Base-by-base conservation (phyloP, 805 yeast genomes). In the Candida suzukii region DNA sequence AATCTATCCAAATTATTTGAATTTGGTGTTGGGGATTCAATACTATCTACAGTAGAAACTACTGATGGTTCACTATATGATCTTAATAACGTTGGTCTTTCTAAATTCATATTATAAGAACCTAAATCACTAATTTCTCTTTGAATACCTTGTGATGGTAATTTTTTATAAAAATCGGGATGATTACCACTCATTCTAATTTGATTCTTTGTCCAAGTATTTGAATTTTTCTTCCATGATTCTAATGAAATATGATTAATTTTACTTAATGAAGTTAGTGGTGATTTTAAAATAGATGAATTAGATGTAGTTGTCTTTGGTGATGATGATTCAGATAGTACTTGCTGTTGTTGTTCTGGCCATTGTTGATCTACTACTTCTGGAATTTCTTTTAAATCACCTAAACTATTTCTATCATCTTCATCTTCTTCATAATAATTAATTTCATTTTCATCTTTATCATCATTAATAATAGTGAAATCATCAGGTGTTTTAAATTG, bases 161-260 rank as follows among this genome's bases (percentile, higher is more conserved):
- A 4, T 22, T 26, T 17, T 3, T 32, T 22, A 32, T 29, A 24
- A 14, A 9, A 32, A 9, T 18, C 14, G 3, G 39, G 39, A 21
- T 35, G 21, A 4, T 12, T 16, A 19, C 30, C 38, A 20, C 54
- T 56, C 20, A 42, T 10, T 27, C 58, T 39, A 27, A 52, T 52
- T 38, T 49, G 53, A 35, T 49, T 46, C 13, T 42, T 40, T 14
- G 46, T 22, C 62, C 62, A 57, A 2, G 30, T 36, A 7, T 38
- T 42, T 1, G 53, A 43, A 33, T 56, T 50, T 12, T 47, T 38
- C 14, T 56, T 48, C 62, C 62, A 57, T 3, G 54, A 35, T n/a
- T 57, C 61, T n/a, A 55, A 42, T 12, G 60, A 54, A 10, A 57
- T 51, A 36, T 53, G 35, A 12, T 54, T 33, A 48, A 47, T 25